Evolutionary conservation across 441 rosid genomes (phyloP).

Genomic region (Biscutella laevigata): DNA sequence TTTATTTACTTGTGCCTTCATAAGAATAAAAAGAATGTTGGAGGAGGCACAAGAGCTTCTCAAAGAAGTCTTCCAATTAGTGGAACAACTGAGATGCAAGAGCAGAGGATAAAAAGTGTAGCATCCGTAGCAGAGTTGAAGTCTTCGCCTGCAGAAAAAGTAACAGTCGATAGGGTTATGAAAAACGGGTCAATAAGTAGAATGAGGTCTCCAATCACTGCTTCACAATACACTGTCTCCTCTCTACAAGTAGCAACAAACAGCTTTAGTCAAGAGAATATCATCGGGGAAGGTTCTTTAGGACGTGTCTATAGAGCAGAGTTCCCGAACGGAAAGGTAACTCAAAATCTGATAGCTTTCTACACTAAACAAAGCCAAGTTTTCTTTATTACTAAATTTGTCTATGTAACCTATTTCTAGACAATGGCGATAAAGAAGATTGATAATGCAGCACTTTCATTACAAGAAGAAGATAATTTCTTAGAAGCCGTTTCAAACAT

Average conservation of each 20-base stretch:
- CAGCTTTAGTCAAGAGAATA: slow-evolving; percentile 85
- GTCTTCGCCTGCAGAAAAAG: slow-evolving; percentile 62
- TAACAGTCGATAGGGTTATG: slow-evolving; percentile 47
- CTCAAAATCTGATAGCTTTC: background rate
- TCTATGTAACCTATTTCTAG: slow-evolving; percentile 31
- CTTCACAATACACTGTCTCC: slow-evolving; percentile 72
- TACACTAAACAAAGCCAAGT: background rate
- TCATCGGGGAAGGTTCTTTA: slow-evolving; percentile 91
- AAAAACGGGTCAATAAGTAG: slow-evolving; percentile 66
- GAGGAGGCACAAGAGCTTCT: slow-evolving; percentile 37
- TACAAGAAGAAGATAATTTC: slow-evolving; percentile 88
- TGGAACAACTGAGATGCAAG: slow-evolving; percentile 45
- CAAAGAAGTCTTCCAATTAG: slow-evolving; percentile 46
- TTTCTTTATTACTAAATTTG: background rate
- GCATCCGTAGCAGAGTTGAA: slow-evolving; percentile 65
- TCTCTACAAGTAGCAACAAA: slow-evolving; percentile 79
- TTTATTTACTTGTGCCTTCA: slow-evolving; percentile 40
- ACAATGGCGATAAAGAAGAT: slow-evolving; percentile 84
- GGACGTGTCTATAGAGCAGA: slow-evolving; percentile 95
- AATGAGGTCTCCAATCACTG: slow-evolving; percentile 71
- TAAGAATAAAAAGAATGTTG: slow-evolving; percentile 41
- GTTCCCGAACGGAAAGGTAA: slow-evolving; percentile 78
- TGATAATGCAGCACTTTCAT: slow-evolving; percentile 71
- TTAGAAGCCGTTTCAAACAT: slow-evolving; percentile 84
- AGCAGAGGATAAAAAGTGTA: slow-evolving; percentile 51